Base-by-base conservation (phyloP, 208 protist species). In the Acanthamoeba triangularis region DNA sequence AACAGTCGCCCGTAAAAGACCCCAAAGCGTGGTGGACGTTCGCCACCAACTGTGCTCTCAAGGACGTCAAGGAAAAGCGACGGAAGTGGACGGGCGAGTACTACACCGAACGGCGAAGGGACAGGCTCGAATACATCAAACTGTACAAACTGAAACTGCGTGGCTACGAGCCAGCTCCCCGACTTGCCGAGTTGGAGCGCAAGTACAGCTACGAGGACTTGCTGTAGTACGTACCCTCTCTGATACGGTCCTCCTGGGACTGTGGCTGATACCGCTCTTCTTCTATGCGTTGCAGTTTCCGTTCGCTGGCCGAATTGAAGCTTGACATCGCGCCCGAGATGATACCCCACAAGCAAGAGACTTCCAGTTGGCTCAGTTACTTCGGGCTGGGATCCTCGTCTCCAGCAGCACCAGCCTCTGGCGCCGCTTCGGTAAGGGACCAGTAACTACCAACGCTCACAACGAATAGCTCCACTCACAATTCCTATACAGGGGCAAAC, bases 81-180 rank as follows among this genome's bases (percentile, higher is more conserved):
- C 35, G 56, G 25, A n/a, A 87, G 28, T 95, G 74, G 69, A 95
- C 91, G 20, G 63, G 69, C 4, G 44, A 82, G 18, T 95, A 95
- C 52, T 87, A 87, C 23, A 59, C 37, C 10, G 52, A 95, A 65
- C 44, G 91, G 18, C 63, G 91, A 30, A 59, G 44, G 69, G 91
- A 95, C 74, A 28, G 91, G 35, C 63, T 72, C 33, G 91, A 95
- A 13, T 95, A 95, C 74, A 65, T 95, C 69, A 95, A 87, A 28
- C 30, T 87, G 20, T 95, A 78, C 47, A 94, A 49, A 44, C 35
- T 65, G 37, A 94, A 94, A 54, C 90, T 94, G 35, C 7, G 65
- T 6, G 90, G 90, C 54, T 78, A 94, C 80, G 30, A 49, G 63
- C 44, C 35, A n/a, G 90, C 90, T n/a, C 90, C 52, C 16, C 25